A percentile compares a stretch with the other conserved stretches of the same genome.
Conservation (phyloP, 1,139 yeast species). For the Lizanozyma gosingica region DNA sequence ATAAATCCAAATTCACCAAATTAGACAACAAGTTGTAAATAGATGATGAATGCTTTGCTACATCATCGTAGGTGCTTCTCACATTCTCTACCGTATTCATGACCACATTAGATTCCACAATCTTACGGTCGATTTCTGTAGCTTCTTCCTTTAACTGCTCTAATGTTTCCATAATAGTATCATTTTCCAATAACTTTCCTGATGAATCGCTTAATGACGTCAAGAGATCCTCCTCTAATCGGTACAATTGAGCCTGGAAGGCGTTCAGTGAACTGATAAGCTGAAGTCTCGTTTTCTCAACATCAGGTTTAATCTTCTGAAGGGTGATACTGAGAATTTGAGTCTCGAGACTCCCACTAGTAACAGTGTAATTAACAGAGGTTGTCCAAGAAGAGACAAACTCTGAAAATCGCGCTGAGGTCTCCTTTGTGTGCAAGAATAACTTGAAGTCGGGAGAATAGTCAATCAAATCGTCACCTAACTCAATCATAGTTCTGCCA, state of each 20-base stretch:
- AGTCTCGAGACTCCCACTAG: constrained; percentile 55
- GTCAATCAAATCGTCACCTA: constrained; percentile 63
- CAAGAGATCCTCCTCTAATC: constrained; percentile 55
- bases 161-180: constrained; percentile 47
- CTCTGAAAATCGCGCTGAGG: constrained; percentile 37
- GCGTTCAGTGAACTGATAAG: constrained; percentile 50
- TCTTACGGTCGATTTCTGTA: constrained; percentile 40
- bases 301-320: constrained; percentile 51
- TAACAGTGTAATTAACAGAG: constrained; percentile 62
- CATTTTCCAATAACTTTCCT: constrained; percentile 64
- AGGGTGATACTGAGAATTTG: constrained; percentile 56
- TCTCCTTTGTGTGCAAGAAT: constrained; percentile 54
- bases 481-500: constrained; percentile 52
- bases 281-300: constrained; percentile 50
- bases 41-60: constrained; percentile 48
- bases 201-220: constrained; percentile 47
- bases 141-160: constrained; percentile 63
- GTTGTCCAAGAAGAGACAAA: constrained; percentile 56
- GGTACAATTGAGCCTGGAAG: constrained; percentile 44
- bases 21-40: constrained; percentile 39
- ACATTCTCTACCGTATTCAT: constrained; percentile 44
- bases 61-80: constrained; percentile 37
- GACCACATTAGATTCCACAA: constrained; percentile 45
- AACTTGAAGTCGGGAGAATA: constrained; percentile 56
- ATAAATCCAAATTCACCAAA: constrained; percentile 33